A percentile compares a stretch with the other conserved stretches of the same genome.
Evolutionary conservation across 73 alveolate genomes (phyloP).

Genomic region (Paramecium bursaria): DNA sequence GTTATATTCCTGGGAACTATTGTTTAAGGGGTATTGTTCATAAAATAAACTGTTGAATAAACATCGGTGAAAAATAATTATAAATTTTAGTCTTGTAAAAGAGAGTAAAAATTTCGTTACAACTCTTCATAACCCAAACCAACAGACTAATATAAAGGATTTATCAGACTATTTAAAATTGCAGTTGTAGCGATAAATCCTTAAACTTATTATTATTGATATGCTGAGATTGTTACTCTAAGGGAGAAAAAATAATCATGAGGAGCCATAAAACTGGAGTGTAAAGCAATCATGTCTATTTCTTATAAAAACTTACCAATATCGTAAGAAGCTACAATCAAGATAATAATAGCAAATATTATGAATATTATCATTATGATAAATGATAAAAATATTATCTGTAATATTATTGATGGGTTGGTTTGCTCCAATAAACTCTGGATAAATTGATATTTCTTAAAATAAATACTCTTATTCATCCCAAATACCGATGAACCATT

Average conservation of each 20-base stretch:
- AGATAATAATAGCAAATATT: no score
- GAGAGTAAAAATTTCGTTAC: not conserved
- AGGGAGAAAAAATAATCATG: constrained; percentile 53
- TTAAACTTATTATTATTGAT: constrained; percentile 4
- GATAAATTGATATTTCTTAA: no score
- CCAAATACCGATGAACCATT: no score
- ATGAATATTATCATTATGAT: no score
- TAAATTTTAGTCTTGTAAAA: not conserved
- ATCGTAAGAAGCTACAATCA: no score
- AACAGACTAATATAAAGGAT: constrained; percentile 23
- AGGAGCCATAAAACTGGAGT: constrained; percentile 27
- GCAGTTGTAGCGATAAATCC: not conserved
- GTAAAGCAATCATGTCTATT: no score
- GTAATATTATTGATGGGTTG: no score
- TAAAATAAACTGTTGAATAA: constrained; percentile 9
- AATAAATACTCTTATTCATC: no score
- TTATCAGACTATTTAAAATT: no score
- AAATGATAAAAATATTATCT: no score
- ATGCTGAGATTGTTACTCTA: constrained; percentile 31
- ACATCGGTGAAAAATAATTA: not conserved
- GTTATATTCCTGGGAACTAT: not conserved
- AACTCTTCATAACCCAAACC: not conserved
- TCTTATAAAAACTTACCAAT: no score
- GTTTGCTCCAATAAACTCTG: no score
- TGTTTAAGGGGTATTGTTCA: constrained; percentile 2